These are phyloP conservation scores for Candida boleticola DNA, from an alignment of 805 yeast genomes.

Conservation along the genomic window DNA sequence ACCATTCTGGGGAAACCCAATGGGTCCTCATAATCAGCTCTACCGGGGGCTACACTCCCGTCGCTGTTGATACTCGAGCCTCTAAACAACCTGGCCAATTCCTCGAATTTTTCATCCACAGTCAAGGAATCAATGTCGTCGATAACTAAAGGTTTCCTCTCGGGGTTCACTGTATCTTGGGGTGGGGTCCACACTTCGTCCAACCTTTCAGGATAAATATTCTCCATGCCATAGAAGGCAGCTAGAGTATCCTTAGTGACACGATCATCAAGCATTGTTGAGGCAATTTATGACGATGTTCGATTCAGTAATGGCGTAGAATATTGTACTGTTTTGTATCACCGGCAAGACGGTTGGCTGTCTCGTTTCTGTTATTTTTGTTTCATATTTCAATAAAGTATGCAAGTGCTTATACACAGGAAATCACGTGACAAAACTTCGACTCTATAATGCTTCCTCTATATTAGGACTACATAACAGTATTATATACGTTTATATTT, in stretches of 20 bases:
- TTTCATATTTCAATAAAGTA: too few relatives aligned
- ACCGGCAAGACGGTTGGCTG: too few relatives aligned
- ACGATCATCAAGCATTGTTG: not conserved
- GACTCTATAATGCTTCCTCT: too few relatives aligned
- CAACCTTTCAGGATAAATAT: not conserved
- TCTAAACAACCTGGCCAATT: slow-evolving; percentile 26
- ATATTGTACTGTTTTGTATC: too few relatives aligned
- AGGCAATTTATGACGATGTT: too few relatives aligned
- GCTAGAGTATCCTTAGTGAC: not conserved
- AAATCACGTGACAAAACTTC: too few relatives aligned
- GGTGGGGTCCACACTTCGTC: slow-evolving; percentile 5
- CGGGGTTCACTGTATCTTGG: slow-evolving; percentile 9
- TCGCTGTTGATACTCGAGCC: not conserved
- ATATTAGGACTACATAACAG: too few relatives aligned
- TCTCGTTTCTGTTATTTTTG: too few relatives aligned
- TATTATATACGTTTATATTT: too few relatives aligned
- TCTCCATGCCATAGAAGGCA: not conserved
- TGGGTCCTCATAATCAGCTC: slow-evolving; percentile 4
- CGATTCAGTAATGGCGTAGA: too few relatives aligned
- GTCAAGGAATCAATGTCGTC: slow-evolving; percentile 19
- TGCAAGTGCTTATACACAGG: too few relatives aligned
- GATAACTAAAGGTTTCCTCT: slow-evolving; percentile 9
- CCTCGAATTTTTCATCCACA: slow-evolving; percentile 29
- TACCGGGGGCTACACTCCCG: not conserved
- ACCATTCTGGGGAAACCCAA: slow-evolving; percentile 5